These are phyloP conservation scores for Austropuccinia psidii DNA, from an alignment of 1,284 basidiomycete genomes.

Conservation along the genomic window DNA sequence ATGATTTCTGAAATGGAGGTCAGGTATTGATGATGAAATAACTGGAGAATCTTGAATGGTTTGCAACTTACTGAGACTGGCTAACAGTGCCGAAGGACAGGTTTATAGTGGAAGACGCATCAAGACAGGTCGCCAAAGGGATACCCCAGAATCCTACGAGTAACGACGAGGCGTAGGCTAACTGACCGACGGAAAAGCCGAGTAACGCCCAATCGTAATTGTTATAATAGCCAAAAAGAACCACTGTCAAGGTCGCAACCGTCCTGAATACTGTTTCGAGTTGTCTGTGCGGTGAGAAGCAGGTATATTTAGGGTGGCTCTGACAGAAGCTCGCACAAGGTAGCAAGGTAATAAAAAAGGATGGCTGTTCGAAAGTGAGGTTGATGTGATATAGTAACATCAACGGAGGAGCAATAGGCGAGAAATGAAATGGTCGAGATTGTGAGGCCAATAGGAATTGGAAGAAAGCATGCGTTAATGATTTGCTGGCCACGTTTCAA, in stretches of 20 bases:
- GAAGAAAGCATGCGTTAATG: conserved; percentile 56
- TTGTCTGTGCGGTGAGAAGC: conserved; percentile 38
- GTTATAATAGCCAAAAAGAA: conserved; percentile 51
- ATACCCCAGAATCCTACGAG: conserved; percentile 45
- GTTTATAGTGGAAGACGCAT: too few relatives aligned
- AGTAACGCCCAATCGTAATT: conserved; percentile 53
- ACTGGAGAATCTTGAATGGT: neutral
- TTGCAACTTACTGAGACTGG: too few relatives aligned
- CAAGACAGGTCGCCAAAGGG: too few relatives aligned
- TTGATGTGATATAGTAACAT: conserved; percentile 56
- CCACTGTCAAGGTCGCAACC: conserved; percentile 59
- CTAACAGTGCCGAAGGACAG: too few relatives aligned
- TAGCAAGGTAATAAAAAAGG: conserved; percentile 62
- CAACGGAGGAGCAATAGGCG: conserved; percentile 55
- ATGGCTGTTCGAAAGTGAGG: conserved; percentile 61
- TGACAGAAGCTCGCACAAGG: conserved; percentile 65
- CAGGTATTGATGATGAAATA: neutral
- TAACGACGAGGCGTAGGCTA: conserved; percentile 58
- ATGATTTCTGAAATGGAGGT: neutral
- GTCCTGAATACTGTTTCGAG: conserved; percentile 61
- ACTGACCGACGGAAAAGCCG: conserved; percentile 73
- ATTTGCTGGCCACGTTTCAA: conserved; percentile 36
- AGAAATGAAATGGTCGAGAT: conserved; percentile 52
- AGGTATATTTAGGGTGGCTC: conserved; percentile 73
- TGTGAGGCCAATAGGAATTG: conserved; percentile 57